phyloP scores from a whole-genome alignment of 2,329 filamentous ascomycete species.

The Ophiosphaerella korrae region DNA sequence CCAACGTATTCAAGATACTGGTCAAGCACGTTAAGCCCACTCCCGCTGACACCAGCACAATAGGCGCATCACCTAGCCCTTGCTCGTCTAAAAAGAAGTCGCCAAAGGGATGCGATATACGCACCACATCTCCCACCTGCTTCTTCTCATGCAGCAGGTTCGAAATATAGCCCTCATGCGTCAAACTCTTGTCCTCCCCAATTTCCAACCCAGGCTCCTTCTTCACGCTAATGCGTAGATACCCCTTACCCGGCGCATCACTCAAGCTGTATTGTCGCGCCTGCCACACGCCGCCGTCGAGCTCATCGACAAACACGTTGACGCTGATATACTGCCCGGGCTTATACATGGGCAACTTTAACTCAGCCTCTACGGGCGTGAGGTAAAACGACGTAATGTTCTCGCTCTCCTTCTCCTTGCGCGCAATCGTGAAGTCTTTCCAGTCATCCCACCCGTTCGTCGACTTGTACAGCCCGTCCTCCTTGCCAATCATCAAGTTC shows the following conservation, averaged over 20 bases:
- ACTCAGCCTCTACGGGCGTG: slow-evolving; percentile 63
- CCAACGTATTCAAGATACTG: slow-evolving; percentile 66
- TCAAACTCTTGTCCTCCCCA: slow-evolving; percentile 52
- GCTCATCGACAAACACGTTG: slow-evolving; percentile 59
- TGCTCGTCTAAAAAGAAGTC: slow-evolving; percentile 65
- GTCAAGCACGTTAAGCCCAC: slow-evolving; percentile 71
- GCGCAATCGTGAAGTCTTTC: slow-evolving; percentile 68
- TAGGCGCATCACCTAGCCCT: slow-evolving; percentile 54
- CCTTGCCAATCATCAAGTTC: slow-evolving; percentile 71
- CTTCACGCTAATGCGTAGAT: slow-evolving; percentile 75
- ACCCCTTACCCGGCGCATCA: slow-evolving; percentile 64
- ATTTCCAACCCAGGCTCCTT: slow-evolving; percentile 62
- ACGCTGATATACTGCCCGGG: slow-evolving; percentile 77
- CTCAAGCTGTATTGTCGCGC: slow-evolving; percentile 75
- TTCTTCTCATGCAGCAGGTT: slow-evolving; percentile 70
- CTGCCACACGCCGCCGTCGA: slow-evolving; percentile 61
- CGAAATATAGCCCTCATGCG: slow-evolving; percentile 69
- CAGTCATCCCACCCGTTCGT: slow-evolving; percentile 69
- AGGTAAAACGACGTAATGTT: slow-evolving; percentile 75
- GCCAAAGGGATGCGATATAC: slow-evolving; percentile 68
- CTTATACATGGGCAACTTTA: slow-evolving; percentile 65
- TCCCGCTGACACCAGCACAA: slow-evolving; percentile 70
- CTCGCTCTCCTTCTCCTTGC: slow-evolving; percentile 69
- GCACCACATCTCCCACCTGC: slow-evolving; percentile 64
- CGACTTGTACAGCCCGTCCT: slow-evolving; percentile 66